Conservation (phyloP, 306 rosid genomes). For the Oemleria cerasiformis region DNA sequence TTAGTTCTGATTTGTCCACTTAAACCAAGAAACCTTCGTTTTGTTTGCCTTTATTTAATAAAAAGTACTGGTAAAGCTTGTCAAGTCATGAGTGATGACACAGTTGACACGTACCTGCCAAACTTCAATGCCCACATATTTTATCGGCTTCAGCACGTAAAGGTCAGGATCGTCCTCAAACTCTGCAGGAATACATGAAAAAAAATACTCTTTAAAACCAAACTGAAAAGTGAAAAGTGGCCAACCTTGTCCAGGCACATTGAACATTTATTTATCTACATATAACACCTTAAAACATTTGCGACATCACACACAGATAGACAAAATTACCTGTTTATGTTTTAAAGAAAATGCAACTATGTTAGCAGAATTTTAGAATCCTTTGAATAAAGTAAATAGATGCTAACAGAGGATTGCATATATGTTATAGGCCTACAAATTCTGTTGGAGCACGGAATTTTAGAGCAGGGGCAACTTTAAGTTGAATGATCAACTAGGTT, state of each 20-base stretch:
- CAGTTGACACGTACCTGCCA: constrained; percentile 63
- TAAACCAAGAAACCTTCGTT: not conserved
- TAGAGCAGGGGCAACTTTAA: not conserved
- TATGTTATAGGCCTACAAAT: not conserved
- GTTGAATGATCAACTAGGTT: not conserved
- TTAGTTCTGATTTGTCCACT: not conserved
- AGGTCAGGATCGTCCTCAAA: constrained; percentile 86
- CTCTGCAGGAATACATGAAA: constrained; percentile 44
- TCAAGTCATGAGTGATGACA: not conserved
- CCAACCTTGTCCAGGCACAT: not conserved
- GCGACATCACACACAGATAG: not conserved
- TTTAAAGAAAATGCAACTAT: not conserved
- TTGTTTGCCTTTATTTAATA: not conserved
- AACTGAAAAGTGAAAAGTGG: not conserved
- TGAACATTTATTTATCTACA: not conserved
- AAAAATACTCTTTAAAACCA: not conserved
- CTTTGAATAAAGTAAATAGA: not conserved
- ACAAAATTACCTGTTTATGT: not conserved
- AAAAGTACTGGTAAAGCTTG: not conserved
- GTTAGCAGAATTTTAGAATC: not conserved
- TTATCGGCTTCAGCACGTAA: constrained; percentile 70
- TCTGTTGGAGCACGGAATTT: not conserved
- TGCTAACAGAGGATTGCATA: not conserved
- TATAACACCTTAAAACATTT: not conserved
- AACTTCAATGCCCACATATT: constrained; percentile 89